Conservation (phyloP, 75 land plant species). For the Gnetum montanum region DNA sequence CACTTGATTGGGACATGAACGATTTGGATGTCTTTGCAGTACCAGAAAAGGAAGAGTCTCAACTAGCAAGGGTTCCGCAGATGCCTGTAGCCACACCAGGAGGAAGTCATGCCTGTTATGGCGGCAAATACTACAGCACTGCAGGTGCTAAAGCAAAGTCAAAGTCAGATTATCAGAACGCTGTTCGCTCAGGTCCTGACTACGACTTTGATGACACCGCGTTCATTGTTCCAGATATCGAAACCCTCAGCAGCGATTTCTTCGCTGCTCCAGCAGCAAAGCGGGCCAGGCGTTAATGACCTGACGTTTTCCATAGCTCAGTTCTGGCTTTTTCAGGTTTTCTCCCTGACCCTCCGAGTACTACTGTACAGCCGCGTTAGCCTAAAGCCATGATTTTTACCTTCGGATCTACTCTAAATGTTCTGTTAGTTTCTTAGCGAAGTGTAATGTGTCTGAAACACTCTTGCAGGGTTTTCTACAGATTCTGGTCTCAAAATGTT, state of each 20-base stretch:
- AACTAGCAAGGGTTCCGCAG: neutral
- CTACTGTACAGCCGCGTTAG: too few relatives aligned
- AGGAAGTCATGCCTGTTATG: neutral
- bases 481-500: too few relatives aligned
- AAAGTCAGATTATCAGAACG: neutral
- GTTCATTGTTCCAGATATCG: slow-evolving; percentile 3
- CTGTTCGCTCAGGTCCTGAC: too few relatives aligned
- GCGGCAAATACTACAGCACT: too few relatives aligned
- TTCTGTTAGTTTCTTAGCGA: too few relatives aligned
- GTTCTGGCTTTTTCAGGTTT: too few relatives aligned
- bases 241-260: neutral
- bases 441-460: too few relatives aligned
- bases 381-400: too few relatives aligned
- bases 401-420: too few relatives aligned
- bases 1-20: neutral
- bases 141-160: neutral
- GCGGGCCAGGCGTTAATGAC: neutral
- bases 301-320: neutral
- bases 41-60: neutral
- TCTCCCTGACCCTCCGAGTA: too few relatives aligned
- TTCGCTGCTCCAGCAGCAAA: neutral
- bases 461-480: too few relatives aligned
- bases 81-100: neutral
- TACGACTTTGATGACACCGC: slow-evolving; percentile 3
- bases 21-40: neutral